These are phyloP conservation scores for Rhizophagus prolifer DNA, from an alignment of 192 early-diverging fungal species.

Conservation along the genomic window DNA sequence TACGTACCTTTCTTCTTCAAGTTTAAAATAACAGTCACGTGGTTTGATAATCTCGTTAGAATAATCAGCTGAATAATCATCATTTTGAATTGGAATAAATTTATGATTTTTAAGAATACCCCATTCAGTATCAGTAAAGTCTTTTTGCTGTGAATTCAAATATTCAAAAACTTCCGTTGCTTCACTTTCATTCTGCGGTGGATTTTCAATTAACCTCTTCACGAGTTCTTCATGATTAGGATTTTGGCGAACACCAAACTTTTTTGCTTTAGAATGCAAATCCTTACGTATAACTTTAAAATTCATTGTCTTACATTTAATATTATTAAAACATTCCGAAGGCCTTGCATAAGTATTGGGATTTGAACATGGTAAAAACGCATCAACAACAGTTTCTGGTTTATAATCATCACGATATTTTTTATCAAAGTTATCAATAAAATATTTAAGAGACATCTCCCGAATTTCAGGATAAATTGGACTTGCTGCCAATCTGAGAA, in stretches of 20 bases:
- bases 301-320: constrained; percentile 58
- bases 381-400: constrained; percentile 24
- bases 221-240: constrained; percentile 49
- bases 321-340: constrained; percentile 62
- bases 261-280: constrained; percentile 47
- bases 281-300: constrained; percentile 65
- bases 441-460: constrained; percentile 59
- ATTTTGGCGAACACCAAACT: constrained; percentile 63
- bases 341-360: constrained; percentile 49
- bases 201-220: constrained; percentile 38
- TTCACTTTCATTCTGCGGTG: constrained; percentile 34
- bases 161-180: constrained; percentile 66
- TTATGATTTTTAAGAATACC: constrained; percentile 39
- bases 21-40: constrained; percentile 3
- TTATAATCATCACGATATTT: constrained; percentile 57
- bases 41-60: neutral
- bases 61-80: neutral
- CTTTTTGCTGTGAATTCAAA: constrained; percentile 58
- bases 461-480: constrained; percentile 38
- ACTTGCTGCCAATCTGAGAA: constrained; percentile 45
- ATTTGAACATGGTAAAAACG: constrained; percentile 63
- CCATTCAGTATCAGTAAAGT: constrained; percentile 60
- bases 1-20: neutral
- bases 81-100: constrained; percentile 65
- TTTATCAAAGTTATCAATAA: constrained; percentile 63